These are phyloP conservation scores for Astragalus glycyphyllos DNA, from an alignment of 306 rosid species.

Conservation along the genomic window DNA sequence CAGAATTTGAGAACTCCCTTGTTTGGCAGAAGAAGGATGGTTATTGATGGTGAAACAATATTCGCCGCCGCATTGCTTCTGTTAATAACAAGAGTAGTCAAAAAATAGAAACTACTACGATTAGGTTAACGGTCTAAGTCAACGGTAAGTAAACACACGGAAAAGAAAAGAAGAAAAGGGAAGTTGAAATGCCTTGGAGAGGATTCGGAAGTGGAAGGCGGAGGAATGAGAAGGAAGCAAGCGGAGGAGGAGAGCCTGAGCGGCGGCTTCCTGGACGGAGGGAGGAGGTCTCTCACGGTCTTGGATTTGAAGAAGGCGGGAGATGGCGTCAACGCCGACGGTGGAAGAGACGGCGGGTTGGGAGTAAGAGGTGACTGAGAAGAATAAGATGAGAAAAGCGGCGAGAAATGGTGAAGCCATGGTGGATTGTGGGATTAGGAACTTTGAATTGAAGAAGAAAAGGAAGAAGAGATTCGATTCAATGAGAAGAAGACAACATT, in stretches of 20 bases:
- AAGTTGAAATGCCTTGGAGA: constrained; percentile 57
- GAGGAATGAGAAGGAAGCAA: constrained; percentile 71
- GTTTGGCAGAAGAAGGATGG: constrained; percentile 55
- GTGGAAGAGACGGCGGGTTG: constrained; percentile 43
- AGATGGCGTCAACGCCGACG: constrained; percentile 57
- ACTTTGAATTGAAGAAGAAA: constrained; percentile 14
- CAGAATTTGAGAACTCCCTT: constrained; percentile 67
- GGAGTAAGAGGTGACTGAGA: constrained; percentile 27
- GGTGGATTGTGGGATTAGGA: constrained; percentile 13
- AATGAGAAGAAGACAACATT: constrained; percentile 37
- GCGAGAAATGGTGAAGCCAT: constrained; percentile 52
- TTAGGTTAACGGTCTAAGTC: neutral
- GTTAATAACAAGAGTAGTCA: constrained; percentile 24
- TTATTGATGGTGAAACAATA: constrained; percentile 73
- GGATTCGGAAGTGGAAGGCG: constrained; percentile 65
- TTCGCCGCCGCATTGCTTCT: constrained; percentile 73
- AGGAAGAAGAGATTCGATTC: constrained; percentile 26
- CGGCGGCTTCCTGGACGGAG: constrained; percentile 72
- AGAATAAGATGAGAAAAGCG: constrained; percentile 44
- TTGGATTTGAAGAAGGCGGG: constrained; percentile 69
- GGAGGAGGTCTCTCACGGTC: constrained; percentile 71
- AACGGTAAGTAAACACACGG: neutral
- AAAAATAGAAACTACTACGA: neutral
- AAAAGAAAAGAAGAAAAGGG: neutral
- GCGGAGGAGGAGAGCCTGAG: constrained; percentile 72